Evolutionary conservation across 805 yeast species (phyloP), one percentile per base, ranked within the genome.

Genomic region (Grigorovia transvaalensis): DNA sequence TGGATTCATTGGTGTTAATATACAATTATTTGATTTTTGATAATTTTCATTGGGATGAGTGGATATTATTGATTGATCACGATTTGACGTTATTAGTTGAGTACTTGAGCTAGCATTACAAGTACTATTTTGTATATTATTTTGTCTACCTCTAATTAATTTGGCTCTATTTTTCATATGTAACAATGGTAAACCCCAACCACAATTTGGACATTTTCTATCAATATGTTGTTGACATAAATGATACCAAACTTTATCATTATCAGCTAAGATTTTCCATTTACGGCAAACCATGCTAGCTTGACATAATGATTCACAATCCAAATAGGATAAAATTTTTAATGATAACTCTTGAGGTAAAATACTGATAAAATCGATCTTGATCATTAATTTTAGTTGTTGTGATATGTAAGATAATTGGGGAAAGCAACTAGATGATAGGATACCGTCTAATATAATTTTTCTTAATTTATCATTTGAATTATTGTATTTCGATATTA

Each of bases 171-270:
- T 55, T 64, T 84, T 85, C 81, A 89, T 88, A 62, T 89, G 96
- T 80, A 93, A 79, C 54, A 93, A 71, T 2, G 99, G 99, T 57
- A 93, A 74, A 4, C 99, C 99, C 99, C 99, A 93, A 15, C 99
- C 99, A 71, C 99, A 93, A 63, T 88, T 88, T 43, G 96, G 96
- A 71, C 99, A 93, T 68, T 93, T 93, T 54, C 95, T 77, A 70
- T 93, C 99, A 51, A 93, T 93, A 68, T 93, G 99, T 70, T 93
- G 99, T 65, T 89, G 96, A 65, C 99, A 93, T 89, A 93, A 84
- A 58, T 91, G 90, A 65, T 91, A 93, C 99, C 99, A 93, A 2
- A 93, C 97, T 48, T 95, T 72, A 63, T 93, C 98, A 65, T 91
- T 97, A 67, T 93, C 96, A 1, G 99, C 98, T 53, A 93, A 72